Evolutionary conservation across 306 rosid species (phyloP).

Genomic region (Fagus sylvatica): DNA sequence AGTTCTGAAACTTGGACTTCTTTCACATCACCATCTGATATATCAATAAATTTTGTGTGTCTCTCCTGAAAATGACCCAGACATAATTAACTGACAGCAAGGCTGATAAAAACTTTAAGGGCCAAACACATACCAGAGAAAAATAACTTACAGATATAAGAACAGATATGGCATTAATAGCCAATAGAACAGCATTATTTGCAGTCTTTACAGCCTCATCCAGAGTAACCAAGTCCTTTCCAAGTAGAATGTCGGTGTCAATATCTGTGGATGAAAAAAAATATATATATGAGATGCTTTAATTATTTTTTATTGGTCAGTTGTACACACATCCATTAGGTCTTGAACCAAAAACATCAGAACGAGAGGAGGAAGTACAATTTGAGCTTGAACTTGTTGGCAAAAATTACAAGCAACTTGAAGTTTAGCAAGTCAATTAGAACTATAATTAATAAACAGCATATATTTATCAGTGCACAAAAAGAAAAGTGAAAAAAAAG

Average conservation of each 20-base stretch:
- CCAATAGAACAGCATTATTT: constrained; percentile 84
- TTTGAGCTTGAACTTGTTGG: no score
- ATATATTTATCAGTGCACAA: neutral
- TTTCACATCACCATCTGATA: constrained; percentile 41
- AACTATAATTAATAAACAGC: neutral
- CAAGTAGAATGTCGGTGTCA: constrained; percentile 73
- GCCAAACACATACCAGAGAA: constrained; percentile 25
- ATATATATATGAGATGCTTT: neutral
- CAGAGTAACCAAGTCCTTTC: constrained; percentile 87
- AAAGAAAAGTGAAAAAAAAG: neutral
- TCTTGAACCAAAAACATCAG: neutral
- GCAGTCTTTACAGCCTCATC: constrained; percentile 95
- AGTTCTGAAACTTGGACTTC: constrained; percentile 56
- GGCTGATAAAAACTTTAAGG: constrained; percentile 19
- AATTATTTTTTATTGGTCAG: constrained; percentile 6
- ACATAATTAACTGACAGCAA: constrained; percentile 26
- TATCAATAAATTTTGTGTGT: constrained; percentile 55
- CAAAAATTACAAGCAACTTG: constrained; percentile 3
- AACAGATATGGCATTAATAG: constrained; percentile 69
- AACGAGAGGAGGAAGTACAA: no score
- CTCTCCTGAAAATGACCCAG: constrained; percentile 50
- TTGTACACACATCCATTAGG: neutral
- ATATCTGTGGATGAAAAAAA: constrained; percentile 53
- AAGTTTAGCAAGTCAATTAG: neutral
- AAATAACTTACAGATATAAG: constrained; percentile 70